These are phyloP conservation scores for Keithomyces neogunnii DNA, from an alignment of 2,329 filamentous ascomycete species.

Conservation along the genomic window DNA sequence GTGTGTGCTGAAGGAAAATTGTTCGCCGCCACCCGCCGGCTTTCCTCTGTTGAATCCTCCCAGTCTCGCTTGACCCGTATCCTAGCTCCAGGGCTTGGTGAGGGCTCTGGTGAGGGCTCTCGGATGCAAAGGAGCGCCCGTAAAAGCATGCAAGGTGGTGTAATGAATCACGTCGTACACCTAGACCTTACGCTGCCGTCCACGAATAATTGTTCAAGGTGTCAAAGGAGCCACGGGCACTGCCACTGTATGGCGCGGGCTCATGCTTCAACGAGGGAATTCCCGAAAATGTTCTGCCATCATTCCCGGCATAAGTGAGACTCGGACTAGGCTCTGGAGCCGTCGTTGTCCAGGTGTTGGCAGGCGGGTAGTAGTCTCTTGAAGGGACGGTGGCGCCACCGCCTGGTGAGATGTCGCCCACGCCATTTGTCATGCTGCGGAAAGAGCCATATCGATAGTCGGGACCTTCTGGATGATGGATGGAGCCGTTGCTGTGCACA, in stretches of 20 bases:
- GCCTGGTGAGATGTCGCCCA: constrained; percentile 22
- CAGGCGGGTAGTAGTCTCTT: constrained; percentile 46
- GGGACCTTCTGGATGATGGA: constrained; percentile 37
- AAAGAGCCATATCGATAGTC: constrained; percentile 51
- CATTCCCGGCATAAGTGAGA: constrained; percentile 35
- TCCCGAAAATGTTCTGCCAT: constrained; percentile 20
- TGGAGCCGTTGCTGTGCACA: constrained; percentile 39
- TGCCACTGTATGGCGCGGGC: constrained; percentile 31
- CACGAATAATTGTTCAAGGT: constrained; percentile 49
- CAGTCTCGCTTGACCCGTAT: too few relatives aligned
- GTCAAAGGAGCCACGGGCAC: constrained; percentile 36
- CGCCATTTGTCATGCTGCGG: constrained; percentile 17
- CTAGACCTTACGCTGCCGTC: constrained; percentile 35
- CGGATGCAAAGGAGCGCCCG: neutral
- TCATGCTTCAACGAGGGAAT: constrained; percentile 24
- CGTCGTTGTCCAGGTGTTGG: constrained; percentile 43
- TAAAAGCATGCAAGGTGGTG: neutral
- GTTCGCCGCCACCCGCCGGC: neutral
- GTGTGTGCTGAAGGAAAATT: neutral
- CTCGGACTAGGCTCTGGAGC: constrained; percentile 37
- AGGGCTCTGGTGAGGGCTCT: neutral
- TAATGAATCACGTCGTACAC: neutral
- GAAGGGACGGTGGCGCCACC: constrained; percentile 20
- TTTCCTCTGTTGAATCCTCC: too few relatives aligned
- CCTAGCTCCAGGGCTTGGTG: neutral